Evolutionary conservation across 2,329 filamentous ascomycete genomes (phyloP), one percentile per base, ranked within the genome.

Genomic region (Fusarium robinianum): DNA sequence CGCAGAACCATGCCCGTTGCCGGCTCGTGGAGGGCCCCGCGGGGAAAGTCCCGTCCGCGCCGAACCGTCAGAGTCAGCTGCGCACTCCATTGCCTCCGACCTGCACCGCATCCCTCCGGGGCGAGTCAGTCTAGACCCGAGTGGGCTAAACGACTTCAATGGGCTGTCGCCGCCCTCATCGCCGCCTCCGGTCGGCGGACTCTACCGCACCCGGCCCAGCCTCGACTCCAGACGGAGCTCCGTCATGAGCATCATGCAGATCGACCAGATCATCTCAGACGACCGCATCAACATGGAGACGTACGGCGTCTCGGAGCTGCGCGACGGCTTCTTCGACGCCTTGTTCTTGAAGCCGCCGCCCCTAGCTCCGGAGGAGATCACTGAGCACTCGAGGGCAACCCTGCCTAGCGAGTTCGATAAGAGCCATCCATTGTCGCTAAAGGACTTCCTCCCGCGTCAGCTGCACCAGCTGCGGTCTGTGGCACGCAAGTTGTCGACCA

Each of bases 291-390:
- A 67, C 19, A 63, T 63, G 21, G 64, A 72, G 24, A 70, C 70
- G 2, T 74, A 74, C 49, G 73, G 72, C 17, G 61, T 76, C 18
- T 58, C 60, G 5, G 74, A 77, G 57, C 53, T 68, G 12, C 64
- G 74, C 21, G 74, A 76, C 51, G 69, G 72, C 38, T 75, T 75
- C 58, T 76, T 76, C 39, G 74, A 76, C 46, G 72, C 72, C 21
- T 51, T 70, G 24, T 80, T 77, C 46, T 56, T 72, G n/a, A 71
- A 71, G 30, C 70, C 73, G 1, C 61, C 69, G 4, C 60, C 68
- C 3, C 41, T 69, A 9, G 63, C 73, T 38, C 57, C 60, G 9
- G 63, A 71, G 3, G 65, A 72, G 10, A 63, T 78, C 11, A 61
- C 70, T 53, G 64, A 65, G 42, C 64, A 70, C 24, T 71, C 72